A percentile compares a stretch with the other conserved stretches of the same genome.
These are phyloP conservation scores for Linnemannia exigua DNA, from an alignment of 192 early-diverging fungal species.

Conservation along the genomic window DNA sequence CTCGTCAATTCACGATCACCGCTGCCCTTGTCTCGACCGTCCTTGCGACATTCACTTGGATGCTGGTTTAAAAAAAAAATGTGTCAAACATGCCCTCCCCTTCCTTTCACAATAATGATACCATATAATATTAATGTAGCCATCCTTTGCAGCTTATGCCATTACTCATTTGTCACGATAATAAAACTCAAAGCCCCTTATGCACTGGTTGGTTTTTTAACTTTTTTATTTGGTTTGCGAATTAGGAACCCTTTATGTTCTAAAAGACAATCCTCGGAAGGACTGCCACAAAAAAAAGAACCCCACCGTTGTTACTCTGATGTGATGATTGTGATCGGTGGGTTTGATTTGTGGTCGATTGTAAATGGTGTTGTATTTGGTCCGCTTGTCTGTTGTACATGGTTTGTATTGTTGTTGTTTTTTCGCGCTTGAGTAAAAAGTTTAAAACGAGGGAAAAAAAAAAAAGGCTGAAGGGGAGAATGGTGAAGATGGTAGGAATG, in stretches of 20 bases:
- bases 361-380: not conserved
- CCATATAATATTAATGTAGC: not conserved
- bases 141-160: not conserved
- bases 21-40: not conserved
- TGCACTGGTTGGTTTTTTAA: not conserved
- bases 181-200: not conserved
- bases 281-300: not conserved
- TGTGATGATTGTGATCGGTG: no score
- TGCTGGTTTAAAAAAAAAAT: not conserved
- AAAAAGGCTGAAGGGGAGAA: not conserved
- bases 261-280: not conserved
- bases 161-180: not conserved
- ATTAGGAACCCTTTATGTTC: not conserved
- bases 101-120: not conserved
- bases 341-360: not conserved
- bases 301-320: no score
- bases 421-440: not conserved
- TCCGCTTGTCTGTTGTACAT: not conserved
- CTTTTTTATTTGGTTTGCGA: not conserved
- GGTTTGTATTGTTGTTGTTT: not conserved
- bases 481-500: not conserved
- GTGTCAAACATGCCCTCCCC: not conserved
- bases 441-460: not conserved
- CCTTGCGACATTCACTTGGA: conserved; percentile 8
- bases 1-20: not conserved